Evolutionary conservation across 345 rosid genomes (phyloP).

Genomic region (Eucalyptus erythrocorys): DNA sequence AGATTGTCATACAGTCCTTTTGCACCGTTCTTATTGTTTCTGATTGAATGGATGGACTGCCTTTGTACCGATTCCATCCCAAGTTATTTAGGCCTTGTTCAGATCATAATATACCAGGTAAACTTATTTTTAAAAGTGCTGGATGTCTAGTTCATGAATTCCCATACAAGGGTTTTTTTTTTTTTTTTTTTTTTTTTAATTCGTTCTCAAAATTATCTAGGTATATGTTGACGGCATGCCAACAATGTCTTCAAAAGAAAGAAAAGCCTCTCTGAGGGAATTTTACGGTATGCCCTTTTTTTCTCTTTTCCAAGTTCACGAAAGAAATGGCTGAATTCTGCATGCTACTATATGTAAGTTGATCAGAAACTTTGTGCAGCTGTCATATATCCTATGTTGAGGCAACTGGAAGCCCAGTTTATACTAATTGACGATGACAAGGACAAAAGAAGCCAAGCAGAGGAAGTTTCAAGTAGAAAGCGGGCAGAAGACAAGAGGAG

Average conservation of each 20-base stretch:
- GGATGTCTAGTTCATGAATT: not conserved
- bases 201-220: constrained; percentile 4
- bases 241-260: constrained; percentile 37
- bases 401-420: constrained; percentile 39
- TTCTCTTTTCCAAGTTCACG: not conserved
- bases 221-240: constrained; percentile 61
- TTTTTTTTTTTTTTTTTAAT: too few species aligned
- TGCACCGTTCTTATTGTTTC: constrained; percentile 45
- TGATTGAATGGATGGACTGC: constrained; percentile 64
- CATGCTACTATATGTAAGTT: not conserved
- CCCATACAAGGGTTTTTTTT: not conserved
- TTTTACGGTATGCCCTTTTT: constrained; percentile 32
- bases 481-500: not conserved
- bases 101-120: constrained; percentile 50
- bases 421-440: constrained; percentile 6
- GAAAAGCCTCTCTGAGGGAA: constrained; percentile 48
- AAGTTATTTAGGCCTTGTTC: constrained; percentile 45
- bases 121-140: not conserved
- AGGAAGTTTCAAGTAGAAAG: constrained; percentile 3
- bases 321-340: not conserved
- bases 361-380: constrained; percentile 18
- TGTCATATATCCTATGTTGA: constrained; percentile 49
- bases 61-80: constrained; percentile 51
- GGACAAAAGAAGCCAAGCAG: not conserved
- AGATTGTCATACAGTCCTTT: constrained; percentile 47